Percentiles rank a stretch among this genome's conserved stretches.
These are phyloP conservation scores for Boechera stricta DNA, from an alignment of 345 rosid genomes.

Conservation along the genomic window DNA sequence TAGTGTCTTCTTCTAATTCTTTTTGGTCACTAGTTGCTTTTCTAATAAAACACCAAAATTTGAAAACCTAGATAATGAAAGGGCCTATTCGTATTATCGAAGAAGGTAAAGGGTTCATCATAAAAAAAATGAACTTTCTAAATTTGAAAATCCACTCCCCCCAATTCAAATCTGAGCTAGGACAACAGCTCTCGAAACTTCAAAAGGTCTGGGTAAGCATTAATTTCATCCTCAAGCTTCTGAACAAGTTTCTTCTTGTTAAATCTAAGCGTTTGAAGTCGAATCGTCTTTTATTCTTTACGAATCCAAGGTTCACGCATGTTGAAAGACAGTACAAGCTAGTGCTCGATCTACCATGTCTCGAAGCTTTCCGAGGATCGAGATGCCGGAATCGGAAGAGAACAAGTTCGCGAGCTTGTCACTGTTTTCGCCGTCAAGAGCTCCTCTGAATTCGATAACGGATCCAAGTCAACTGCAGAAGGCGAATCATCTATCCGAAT, in stretches of 20 bases:
- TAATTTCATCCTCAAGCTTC: conserved; percentile 31
- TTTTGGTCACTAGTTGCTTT: no score
- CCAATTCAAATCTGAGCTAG: conserved; percentile 43
- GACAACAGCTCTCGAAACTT: conserved; percentile 20
- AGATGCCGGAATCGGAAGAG: conserved; percentile 59
- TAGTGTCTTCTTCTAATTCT: background rate
- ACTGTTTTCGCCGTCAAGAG: conserved; percentile 67
- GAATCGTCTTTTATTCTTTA: conserved; percentile 10
- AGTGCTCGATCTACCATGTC: conserved; percentile 44
- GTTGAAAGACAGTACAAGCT: conserved; percentile 47
- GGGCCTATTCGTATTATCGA: conserved; percentile 18
- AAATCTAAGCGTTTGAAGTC: conserved; percentile 24
- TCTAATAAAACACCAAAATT: background rate
- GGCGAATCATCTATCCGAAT: conserved; percentile 43
- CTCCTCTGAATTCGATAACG: conserved; percentile 76
- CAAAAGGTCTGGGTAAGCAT: conserved; percentile 16
- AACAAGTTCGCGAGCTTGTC: conserved; percentile 58
- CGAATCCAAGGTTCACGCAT: conserved; percentile 24
- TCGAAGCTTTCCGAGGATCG: conserved; percentile 41
- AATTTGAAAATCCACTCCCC: conserved; percentile 43
- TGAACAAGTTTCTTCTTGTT: conserved; percentile 5
- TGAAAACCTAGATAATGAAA: conserved; percentile 3
- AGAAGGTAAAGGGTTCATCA: conserved; percentile 34
- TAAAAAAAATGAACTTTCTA: conserved; percentile 21
- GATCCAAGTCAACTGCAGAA: conserved; percentile 71